Conservation (phyloP, 139 green algal species). For the Desmodesmus armatus region DNA sequence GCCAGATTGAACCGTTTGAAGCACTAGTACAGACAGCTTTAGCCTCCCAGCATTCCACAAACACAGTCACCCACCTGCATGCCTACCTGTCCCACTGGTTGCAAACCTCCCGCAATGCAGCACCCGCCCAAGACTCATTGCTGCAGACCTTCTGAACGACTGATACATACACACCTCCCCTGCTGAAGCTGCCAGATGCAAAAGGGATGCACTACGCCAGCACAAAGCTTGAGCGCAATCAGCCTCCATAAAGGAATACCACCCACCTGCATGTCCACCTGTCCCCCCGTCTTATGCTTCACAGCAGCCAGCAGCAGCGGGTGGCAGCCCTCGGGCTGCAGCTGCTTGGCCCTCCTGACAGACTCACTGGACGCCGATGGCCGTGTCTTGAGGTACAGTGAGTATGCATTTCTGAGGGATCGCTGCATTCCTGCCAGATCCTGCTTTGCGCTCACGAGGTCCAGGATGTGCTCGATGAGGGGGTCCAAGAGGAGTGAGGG, state of each 20-base stretch:
- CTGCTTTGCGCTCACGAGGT: slow-evolving; percentile 53
- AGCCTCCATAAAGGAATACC: too few species aligned
- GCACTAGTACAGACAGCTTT: too few species aligned
- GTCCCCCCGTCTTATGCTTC: slow-evolving; percentile 41
- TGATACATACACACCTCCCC: too few species aligned
- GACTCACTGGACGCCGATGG: slow-evolving; percentile 79
- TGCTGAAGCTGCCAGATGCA: too few species aligned
- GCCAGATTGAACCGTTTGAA: slow-evolving; percentile 83
- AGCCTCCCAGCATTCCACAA: too few species aligned
- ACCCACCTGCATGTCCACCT: slow-evolving; percentile 49
- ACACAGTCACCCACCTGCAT: slow-evolving; percentile 51
- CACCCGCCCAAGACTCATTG: too few species aligned
- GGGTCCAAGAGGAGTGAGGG: slow-evolving; percentile 76
- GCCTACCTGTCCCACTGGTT: background rate
- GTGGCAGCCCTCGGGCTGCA: slow-evolving; percentile 79
- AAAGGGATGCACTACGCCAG: too few species aligned
- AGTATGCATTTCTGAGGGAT: slow-evolving; percentile 82
- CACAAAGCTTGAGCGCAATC: too few species aligned
- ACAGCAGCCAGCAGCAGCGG: slow-evolving; percentile 79
- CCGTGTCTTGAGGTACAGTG: slow-evolving; percentile 92
- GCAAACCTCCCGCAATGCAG: too few species aligned
- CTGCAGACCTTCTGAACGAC: too few species aligned
- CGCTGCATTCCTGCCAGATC: slow-evolving; percentile 62
- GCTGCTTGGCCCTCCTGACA: slow-evolving; percentile 69
- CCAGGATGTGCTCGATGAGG: slow-evolving; percentile 69